Evolutionary conservation across 192 early-diverging fungal genomes (phyloP).

Genomic region (Helicostylum pulchrum): DNA sequence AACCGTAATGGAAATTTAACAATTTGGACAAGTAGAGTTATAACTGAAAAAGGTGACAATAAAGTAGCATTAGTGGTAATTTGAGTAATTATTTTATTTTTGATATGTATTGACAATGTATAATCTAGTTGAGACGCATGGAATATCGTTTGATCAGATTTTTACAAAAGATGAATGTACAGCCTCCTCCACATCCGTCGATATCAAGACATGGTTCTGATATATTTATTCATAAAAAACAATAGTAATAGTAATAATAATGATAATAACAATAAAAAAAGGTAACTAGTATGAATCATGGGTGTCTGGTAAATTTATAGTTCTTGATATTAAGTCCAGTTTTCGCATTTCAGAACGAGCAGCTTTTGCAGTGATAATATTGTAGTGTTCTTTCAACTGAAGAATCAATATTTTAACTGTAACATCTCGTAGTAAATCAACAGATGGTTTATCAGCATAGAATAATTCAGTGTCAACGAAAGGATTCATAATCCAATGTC

Average conservation of each 20-base stretch:
- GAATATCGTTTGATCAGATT: slow-evolving; percentile 20
- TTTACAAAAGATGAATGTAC: slow-evolving; percentile 13
- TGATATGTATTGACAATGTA: background rate
- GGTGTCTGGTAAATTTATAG: slow-evolving; percentile 1
- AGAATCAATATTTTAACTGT: slow-evolving; percentile 6
- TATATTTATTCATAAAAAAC: background rate
- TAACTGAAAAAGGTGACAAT: slow-evolving; percentile 79
- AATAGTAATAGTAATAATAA: background rate
- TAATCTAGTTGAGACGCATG: slow-evolving; percentile 17
- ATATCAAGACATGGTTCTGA: background rate
- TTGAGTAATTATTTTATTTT: background rate
- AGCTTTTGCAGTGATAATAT: background rate
- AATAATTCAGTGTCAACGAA: slow-evolving; percentile 16
- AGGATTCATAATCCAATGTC: slow-evolving; percentile 18
- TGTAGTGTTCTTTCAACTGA: slow-evolving; percentile 3
- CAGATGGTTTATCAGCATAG: slow-evolving; percentile 10
- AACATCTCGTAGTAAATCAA: slow-evolving; percentile 11
- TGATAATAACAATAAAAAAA: background rate
- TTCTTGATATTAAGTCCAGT: slow-evolving; percentile 7
- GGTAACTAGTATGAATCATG: background rate
- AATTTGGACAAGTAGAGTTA: slow-evolving; percentile 64
- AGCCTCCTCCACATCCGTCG: slow-evolving; percentile 15
- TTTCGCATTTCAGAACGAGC: background rate
- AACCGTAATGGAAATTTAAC: slow-evolving; percentile 71
- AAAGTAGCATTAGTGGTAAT: slow-evolving; percentile 54